These are phyloP conservation scores for Linnemannia exigua DNA, from an alignment of 192 early-diverging fungal species.

Conservation along the genomic window DNA sequence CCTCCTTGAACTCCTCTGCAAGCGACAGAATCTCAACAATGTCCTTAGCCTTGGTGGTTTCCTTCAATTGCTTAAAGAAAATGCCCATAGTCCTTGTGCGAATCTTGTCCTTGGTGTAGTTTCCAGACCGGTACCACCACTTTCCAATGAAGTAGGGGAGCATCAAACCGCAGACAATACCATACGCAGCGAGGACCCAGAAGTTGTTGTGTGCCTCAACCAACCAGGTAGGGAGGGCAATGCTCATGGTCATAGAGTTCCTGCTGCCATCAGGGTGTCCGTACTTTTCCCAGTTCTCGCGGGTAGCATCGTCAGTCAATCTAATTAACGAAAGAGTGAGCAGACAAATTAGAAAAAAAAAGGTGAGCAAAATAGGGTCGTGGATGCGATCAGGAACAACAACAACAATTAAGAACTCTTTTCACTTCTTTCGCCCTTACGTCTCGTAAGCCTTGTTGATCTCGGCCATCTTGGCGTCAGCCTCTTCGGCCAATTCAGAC, in stretches of 20 bases:
- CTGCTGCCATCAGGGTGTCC: conserved; percentile 95
- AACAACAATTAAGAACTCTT: not conserved
- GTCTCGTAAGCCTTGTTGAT: conserved; percentile 96
- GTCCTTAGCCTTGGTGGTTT: conserved; percentile 74
- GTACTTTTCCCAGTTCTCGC: conserved; percentile 94
- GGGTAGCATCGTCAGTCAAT: conserved; percentile 91
- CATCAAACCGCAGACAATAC: conserved; percentile 87
- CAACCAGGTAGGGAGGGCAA: conserved; percentile 93
- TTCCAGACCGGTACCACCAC: conserved; percentile 96
- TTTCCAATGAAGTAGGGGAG: conserved; percentile 91
- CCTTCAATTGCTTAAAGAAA: conserved; percentile 93
- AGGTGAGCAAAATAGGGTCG: not conserved
- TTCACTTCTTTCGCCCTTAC: conserved; percentile 46
- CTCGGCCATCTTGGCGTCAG: conserved; percentile 84
- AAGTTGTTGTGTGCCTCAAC: conserved; percentile 89
- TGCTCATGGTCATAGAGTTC: conserved; percentile 79
- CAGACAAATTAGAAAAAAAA: conserved; percentile 4
- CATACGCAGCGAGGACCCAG: conserved; percentile 89
- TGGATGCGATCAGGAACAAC: not conserved
- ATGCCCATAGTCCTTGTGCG: conserved; percentile 89
- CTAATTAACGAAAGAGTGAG: conserved; percentile 50
- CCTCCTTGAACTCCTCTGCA: conserved; percentile 81
- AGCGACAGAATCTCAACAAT: conserved; percentile 83
- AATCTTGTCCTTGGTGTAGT: conserved; percentile 92
- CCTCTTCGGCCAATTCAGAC: conserved; percentile 75